phyloP scores from a whole-genome alignment of 768 basidiomycete species.

The Russula emetica region DNA sequence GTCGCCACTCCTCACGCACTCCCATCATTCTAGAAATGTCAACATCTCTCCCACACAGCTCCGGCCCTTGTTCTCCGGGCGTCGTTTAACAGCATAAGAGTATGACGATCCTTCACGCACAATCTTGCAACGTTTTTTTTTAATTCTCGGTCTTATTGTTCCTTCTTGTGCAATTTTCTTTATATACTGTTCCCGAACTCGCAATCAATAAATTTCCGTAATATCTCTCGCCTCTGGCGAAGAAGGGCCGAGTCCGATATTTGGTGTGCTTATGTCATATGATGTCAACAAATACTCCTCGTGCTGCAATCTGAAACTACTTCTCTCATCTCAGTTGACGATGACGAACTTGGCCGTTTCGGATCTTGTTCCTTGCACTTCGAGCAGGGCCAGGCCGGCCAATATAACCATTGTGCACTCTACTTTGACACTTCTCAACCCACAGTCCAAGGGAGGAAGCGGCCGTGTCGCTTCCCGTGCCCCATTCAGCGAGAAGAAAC shows the following conservation, averaged over 20 bases:
- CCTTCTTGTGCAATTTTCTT: constrained; percentile 5
- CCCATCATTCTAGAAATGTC: constrained; percentile 7
- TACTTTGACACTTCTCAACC: too few relatives aligned
- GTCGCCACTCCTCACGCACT: constrained; percentile 16
- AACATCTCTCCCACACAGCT: background rate
- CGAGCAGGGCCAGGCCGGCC: background rate
- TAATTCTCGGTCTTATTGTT: constrained; percentile 11
- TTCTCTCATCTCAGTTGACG: background rate
- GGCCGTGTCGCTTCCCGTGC: too few relatives aligned
- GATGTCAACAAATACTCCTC: background rate
- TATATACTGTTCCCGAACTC: background rate
- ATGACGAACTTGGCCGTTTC: background rate
- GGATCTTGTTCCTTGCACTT: background rate
- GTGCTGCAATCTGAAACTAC: background rate
- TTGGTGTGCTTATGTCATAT: background rate
- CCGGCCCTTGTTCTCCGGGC: constrained; percentile 1
- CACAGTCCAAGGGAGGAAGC: too few relatives aligned
- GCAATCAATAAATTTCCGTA: background rate
- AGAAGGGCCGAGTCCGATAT: background rate
- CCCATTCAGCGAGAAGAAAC: too few relatives aligned
- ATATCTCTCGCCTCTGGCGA: background rate
- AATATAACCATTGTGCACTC: too few relatives aligned
- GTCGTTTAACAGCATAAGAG: constrained; percentile 4
- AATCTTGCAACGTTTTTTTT: constrained; percentile 1
- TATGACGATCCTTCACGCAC: constrained; percentile 7